A percentile compares a stretch with the other conserved stretches of the same genome.
Conservation (phyloP, 2,329 filamentous ascomycete species). For the Sclerotinia glacialis region DNA sequence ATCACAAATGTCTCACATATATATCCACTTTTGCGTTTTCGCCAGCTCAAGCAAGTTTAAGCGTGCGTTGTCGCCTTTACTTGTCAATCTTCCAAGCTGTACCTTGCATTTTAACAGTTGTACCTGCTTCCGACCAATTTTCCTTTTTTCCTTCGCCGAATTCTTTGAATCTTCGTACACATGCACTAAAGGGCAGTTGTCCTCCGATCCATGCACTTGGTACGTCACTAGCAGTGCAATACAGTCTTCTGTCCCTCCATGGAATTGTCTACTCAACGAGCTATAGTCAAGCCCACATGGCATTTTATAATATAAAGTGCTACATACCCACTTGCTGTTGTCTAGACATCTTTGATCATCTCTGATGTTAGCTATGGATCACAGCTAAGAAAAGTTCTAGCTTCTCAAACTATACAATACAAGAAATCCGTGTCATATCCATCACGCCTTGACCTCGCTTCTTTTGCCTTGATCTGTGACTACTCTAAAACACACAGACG, state of each 20-base stretch:
- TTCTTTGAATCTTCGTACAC: background rate
- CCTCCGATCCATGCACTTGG: background rate
- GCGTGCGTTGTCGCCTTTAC: slow-evolving; percentile 3
- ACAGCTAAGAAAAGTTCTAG: background rate
- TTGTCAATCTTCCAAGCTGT: background rate
- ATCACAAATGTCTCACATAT: slow-evolving; percentile 5
- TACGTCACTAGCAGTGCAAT: background rate
- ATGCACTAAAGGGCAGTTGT: background rate
- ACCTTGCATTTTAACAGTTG: background rate
- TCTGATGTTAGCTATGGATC: background rate
- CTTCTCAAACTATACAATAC: background rate
- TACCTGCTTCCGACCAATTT: background rate
- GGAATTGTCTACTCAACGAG: background rate
- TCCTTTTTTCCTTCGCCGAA: background rate
- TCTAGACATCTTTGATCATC: background rate
- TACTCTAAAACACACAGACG: background rate
- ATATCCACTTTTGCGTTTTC: slow-evolving; percentile 3
- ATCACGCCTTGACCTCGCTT: slow-evolving; percentile 3
- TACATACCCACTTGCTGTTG: background rate
- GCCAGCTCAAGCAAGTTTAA: background rate
- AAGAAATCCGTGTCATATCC: background rate
- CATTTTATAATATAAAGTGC: background rate
- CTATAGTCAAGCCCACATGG: background rate
- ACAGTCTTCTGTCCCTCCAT: background rate
- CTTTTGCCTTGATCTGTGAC: background rate